A percentile compares a stretch with the other conserved stretches of the same genome.
Conservation (phyloP, 2,329 filamentous ascomycete genomes). For the Alternaria rosae region DNA sequence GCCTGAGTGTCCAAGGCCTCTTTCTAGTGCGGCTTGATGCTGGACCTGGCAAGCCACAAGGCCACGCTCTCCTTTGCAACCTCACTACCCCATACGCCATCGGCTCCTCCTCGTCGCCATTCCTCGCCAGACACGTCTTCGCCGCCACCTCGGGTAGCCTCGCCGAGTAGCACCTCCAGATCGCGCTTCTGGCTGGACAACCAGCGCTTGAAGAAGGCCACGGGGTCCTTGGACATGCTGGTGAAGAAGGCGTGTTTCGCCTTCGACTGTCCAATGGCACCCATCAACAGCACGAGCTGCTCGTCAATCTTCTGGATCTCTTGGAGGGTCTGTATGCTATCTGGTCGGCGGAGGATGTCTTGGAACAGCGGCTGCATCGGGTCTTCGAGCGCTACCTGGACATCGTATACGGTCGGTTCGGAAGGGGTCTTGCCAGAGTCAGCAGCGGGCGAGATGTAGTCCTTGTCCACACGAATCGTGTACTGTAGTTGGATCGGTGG, state of each 20-base stretch:
- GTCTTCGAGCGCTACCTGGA: conserved; percentile 84
- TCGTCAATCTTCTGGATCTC: conserved; percentile 82
- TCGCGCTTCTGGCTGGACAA: conserved; percentile 90
- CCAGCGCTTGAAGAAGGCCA: conserved; percentile 86
- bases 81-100: conserved; percentile 69
- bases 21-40: conserved; percentile 40
- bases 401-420: conserved; percentile 85
- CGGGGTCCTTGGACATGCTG: conserved; percentile 79
- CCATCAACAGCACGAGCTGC: conserved; percentile 81
- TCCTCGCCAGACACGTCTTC: conserved; percentile 67
- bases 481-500: conserved; percentile 85
- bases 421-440: conserved; percentile 73
- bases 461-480: conserved; percentile 86
- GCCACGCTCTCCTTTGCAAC: conserved; percentile 69
- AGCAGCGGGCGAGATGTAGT: conserved; percentile 63
- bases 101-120: conserved; percentile 70
- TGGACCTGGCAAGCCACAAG: conserved; percentile 61
- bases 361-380: conserved; percentile 73
- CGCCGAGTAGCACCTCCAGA: conserved; percentile 85
- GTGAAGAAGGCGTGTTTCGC: conserved; percentile 90
- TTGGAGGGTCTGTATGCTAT: conserved; percentile 70
- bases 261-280: conserved; percentile 83
- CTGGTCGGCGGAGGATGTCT: conserved; percentile 56
- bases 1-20: neutral
- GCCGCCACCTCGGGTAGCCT: conserved; percentile 67